Base-by-base conservation (phyloP, 257 asterid genomes). In the Przewalskia tangutica region DNA sequence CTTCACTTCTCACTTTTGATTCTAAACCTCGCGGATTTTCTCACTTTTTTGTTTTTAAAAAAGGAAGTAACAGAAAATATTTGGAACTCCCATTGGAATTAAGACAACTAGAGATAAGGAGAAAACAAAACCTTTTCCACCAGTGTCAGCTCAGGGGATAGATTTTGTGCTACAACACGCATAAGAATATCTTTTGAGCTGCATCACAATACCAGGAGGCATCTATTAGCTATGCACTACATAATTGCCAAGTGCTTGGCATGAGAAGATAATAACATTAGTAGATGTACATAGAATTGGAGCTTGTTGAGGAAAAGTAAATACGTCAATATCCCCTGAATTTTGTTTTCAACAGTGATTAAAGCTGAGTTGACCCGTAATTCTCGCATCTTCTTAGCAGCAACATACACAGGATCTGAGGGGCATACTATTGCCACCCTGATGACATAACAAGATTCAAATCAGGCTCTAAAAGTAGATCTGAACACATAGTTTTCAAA, bases 251-350 rank as follows among this genome's bases (percentile, higher is more conserved):
- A 80, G 56, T 38, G 20, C 48, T 48, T 73, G 79, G 60, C 79
- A 73, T 73, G 60, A 20, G 60, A 73, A 73, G 79, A 73, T 20
- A 46, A 71, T 71, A 20, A 73, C 79, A 73, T 73, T 23, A 73
- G 20, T 48, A 51, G 23, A 81, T 32, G 27, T 27, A 80, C 59
- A 80, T 64, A 63, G 50, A 58, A 44, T 51, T 44, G 70, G 51
- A 70, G 67, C 80, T 63, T 75, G 78, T 54, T 77, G 60, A 85
- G 70, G 48, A 81, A 86, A 83, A 81, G 27, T 53, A 75, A 79
- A 38, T 92, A 95, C 98, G 99, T 95, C 83, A 95, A 89, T 89
- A 95, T 95, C 88, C 99, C 98, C 86, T 90, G 96, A 83, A 92
- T 90, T 83, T 84, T 87, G 92, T 88, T 93, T 82, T 90, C 94